Evolutionary conservation across 306 rosid species (phyloP), one percentile per base, ranked within the genome.

Genomic region (Vicia villosa): DNA sequence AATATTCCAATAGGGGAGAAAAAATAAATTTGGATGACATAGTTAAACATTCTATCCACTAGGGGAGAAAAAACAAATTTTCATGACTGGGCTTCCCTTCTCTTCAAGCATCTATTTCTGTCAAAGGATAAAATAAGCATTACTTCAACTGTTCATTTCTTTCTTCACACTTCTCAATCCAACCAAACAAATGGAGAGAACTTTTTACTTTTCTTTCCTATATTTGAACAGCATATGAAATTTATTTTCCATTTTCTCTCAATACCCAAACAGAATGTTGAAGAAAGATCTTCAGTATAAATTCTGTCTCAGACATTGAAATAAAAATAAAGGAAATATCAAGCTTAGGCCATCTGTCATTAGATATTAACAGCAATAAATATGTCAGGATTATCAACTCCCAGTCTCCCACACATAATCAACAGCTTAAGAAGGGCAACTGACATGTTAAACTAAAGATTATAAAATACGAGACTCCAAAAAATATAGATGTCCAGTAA

Each of bases 341-440:
- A 69, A 2, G 26, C 41, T 43, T 12, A 69, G 54, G 42, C 41
- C 15, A 61, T 49, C 52, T 37, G 42, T 26, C 40, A 76, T 5
- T 51, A 41, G 10, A 76, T 52, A 43, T 55, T 58, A 62, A 41
- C 66, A 42, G 38, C 50, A 19, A 68, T 5, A 37, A 36, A 22
- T 8, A 59, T 43, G 58, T 20, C 70, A 43, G 26, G n/a, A 42
- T 37, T 63, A 34, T 30, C 64, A 61, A 28, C 46, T 66, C 55
- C 45, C 38, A 52, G 52, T 19, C 46, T 66, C 55, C 55, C 28
- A 52, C n/a, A 7, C 5, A 56, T 10, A 69, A 30, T 24, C 66
- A 30, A 42, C 41, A 41, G 17, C 46, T 45, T 50, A 16, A 63
- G 26, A 72, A 66, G 59, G 58, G 74, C 41, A 58, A 41, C 34